Evolutionary conservation across 805 yeast genomes (phyloP), one percentile per base, ranked within the genome.

Genomic region (Cyberlindnera maritima): DNA sequence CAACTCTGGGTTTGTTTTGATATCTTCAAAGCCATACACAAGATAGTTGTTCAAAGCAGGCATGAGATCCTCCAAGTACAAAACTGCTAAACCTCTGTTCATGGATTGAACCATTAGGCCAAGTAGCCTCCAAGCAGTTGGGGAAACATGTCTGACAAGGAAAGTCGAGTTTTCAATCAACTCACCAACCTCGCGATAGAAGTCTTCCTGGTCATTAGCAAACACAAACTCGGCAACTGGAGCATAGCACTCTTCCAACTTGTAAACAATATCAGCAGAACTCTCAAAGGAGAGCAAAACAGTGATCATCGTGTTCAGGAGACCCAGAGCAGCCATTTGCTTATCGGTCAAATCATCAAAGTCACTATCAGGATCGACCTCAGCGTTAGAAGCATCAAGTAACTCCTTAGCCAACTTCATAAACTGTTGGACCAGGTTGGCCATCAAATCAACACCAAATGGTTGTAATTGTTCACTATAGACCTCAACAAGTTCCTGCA

Each of bases 401-500:
- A 88, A 65, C 43, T 91, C 97, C 40, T 72, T 68, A 2, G 91
- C 85, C 23, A 88, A 63, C 53, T 76, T 73, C 59, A 87, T 59
- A 59, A 91, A 88, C 61, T 92, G 97, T 41, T 80, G 80, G 14
- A 83, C 83, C 56, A 85, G 68, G 60, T 81, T 77, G 62, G 61
- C 67, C 62, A 81, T 79, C 46, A 86, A 66, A 48, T 85, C 84
- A n/a, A 80, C 72, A 33, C 96, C 92, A 64, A 88, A 92, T 15
- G 99, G 98, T 50, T 90, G 94, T 56, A 92, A 73, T 65, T 92
- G 95, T 54, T 83, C 87, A 5, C 96, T 77, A 66, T 85, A 94
- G 48, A 79, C 80, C 61, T 91, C 97, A 26, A 92, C 97, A 62
- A 94, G 85, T 58, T 91, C 97, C 71, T 92, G 98, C 85, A 92